These are phyloP conservation scores for Tricholoma sp. DNA, from an alignment of 768 basidiomycete species.

Conservation along the genomic window DNA sequence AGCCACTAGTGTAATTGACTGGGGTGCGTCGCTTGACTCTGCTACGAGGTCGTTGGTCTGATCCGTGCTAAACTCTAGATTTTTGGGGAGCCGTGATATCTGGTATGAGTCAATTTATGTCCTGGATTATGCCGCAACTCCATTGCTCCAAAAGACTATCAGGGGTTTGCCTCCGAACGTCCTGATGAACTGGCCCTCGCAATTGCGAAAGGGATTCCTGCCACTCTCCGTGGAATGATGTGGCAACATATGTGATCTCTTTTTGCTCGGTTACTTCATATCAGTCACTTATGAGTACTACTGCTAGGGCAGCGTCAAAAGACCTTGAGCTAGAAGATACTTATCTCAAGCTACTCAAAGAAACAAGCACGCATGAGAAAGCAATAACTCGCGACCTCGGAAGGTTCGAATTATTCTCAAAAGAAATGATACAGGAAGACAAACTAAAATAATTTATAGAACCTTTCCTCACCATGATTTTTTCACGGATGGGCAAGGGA, in stretches of 20 bases:
- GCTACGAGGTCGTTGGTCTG: background rate
- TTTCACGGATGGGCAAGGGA: slow-evolving; percentile 91
- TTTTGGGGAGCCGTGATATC: slow-evolving; percentile 96
- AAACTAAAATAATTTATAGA: slow-evolving; percentile 30
- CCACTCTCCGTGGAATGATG: slow-evolving; percentile 86
- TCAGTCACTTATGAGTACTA: slow-evolving; percentile 11
- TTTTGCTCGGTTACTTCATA: background rate
- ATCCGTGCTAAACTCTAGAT: slow-evolving; percentile 37
- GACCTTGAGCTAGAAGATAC: slow-evolving; percentile 78
- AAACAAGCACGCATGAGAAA: slow-evolving; percentile 86
- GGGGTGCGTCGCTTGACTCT: slow-evolving; percentile 48
- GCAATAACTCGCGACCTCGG: slow-evolving; percentile 91
- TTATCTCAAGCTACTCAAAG: slow-evolving; percentile 80
- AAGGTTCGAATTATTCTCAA: slow-evolving; percentile 39
- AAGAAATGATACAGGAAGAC: slow-evolving; percentile 6
- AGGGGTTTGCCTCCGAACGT: slow-evolving; percentile 73
- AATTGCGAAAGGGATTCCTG: slow-evolving; percentile 90
- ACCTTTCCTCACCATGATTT: slow-evolving; percentile 98
- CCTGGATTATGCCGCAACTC: background rate
- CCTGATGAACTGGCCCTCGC: slow-evolving; percentile 80
- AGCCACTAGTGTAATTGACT: slow-evolving; percentile 54
- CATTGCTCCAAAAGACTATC: slow-evolving; percentile 60
- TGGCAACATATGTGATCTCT: slow-evolving; percentile 85
- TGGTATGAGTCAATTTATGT: slow-evolving; percentile 36
- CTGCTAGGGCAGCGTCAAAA: slow-evolving; percentile 84